These are phyloP conservation scores for Penicillium occitanis DNA, from an alignment of 2,329 filamentous ascomycete genomes.

Conservation along the genomic window DNA sequence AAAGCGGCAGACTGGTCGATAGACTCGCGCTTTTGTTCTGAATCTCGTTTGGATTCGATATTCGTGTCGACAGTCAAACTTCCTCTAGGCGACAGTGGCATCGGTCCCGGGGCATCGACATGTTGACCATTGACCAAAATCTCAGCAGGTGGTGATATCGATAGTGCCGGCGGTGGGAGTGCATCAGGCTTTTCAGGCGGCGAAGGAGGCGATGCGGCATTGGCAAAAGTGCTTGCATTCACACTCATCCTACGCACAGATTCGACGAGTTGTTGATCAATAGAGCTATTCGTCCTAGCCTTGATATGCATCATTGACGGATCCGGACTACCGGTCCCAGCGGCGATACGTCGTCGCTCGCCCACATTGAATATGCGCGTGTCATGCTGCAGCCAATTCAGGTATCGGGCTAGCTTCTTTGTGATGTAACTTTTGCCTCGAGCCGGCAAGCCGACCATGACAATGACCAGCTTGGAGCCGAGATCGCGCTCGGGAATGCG, in stretches of 20 bases:
- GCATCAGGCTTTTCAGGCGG: conserved; percentile 31
- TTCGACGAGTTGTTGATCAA: conserved; percentile 45
- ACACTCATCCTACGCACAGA: conserved; percentile 47
- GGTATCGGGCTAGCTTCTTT: conserved; percentile 92
- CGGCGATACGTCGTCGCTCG: conserved; percentile 78
- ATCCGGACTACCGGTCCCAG: conserved; percentile 47
- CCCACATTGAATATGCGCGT: conserved; percentile 97
- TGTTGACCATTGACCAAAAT: conserved; percentile 59
- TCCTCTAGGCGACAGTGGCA: not conserved
- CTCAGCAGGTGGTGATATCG: conserved; percentile 43
- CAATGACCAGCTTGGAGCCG: conserved; percentile 91
- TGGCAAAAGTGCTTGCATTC: conserved; percentile 31
- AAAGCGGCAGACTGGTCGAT: conserved; percentile 91
- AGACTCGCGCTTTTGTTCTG: conserved; percentile 42
- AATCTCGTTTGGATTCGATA: conserved; percentile 40
- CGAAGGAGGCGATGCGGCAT: conserved; percentile 20
- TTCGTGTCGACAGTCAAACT: conserved; percentile 23
- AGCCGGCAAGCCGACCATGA: conserved; percentile 96
- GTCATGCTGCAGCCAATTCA: conserved; percentile 97
- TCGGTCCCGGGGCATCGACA: conserved; percentile 15
- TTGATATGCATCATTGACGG: conserved; percentile 22
- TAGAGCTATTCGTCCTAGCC: conserved; percentile 29
- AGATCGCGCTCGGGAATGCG: conserved; percentile 92
- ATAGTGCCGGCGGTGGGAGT: conserved; percentile 43
- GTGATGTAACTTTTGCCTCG: conserved; percentile 98